Percentiles rank a stretch among this genome's conserved stretches.
phyloP scores from a whole-genome alignment of 495 filamentous ascomycete genomes.

The Aspergillus nanangensis region DNA sequence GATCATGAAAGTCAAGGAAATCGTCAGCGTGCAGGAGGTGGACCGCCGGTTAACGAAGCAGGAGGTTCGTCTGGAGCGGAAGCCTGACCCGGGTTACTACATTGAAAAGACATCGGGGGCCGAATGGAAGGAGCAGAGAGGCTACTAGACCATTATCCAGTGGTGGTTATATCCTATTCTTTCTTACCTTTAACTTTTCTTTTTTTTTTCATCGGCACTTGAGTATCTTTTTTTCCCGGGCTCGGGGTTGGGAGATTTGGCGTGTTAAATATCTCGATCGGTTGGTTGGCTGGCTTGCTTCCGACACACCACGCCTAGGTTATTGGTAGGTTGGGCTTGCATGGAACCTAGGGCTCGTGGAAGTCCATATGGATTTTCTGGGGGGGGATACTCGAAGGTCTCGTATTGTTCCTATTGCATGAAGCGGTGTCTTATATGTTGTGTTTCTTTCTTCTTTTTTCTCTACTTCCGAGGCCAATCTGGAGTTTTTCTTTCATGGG shows the following conservation, averaged over 20 bases:
- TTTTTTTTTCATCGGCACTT: too few species aligned
- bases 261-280: too few species aligned
- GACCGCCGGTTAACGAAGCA: constrained; percentile 61
- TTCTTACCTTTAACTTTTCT: too few species aligned
- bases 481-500: background rate
- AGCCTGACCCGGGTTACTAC: constrained; percentile 80
- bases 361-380: too few species aligned
- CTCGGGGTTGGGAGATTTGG: too few species aligned
- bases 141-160: constrained; percentile 9
- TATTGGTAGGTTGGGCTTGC: too few species aligned
- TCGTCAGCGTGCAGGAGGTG: constrained; percentile 84
- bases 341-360: too few species aligned
- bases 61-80: constrained; percentile 69
- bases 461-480: background rate
- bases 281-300: background rate
- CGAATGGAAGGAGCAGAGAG: constrained; percentile 21
- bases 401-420: constrained; percentile 38
- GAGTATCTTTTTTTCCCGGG: too few species aligned
- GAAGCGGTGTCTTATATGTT: constrained; percentile 32
- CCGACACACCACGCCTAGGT: too few species aligned
- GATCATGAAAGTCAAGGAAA: constrained; percentile 96
- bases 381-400: too few species aligned
- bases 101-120: constrained; percentile 58
- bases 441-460: constrained; percentile 1
- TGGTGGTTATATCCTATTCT: too few species aligned